A percentile compares a stretch with the other conserved stretches of the same genome.
phyloP scores from a whole-genome alignment of 2,329 filamentous ascomycete genomes.

The Aspergillus niger region DNA sequence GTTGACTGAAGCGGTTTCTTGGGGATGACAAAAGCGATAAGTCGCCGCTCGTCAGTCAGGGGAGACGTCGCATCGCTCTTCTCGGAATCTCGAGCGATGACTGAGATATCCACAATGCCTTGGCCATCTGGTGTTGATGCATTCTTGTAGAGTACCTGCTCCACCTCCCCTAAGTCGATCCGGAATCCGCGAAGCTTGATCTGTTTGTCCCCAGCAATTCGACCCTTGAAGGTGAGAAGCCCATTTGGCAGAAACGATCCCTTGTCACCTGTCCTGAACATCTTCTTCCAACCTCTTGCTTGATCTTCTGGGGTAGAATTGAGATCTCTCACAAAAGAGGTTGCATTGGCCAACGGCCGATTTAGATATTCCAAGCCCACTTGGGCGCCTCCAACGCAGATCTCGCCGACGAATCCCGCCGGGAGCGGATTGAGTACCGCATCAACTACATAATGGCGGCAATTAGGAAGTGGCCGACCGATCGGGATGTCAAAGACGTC shows the following conservation, averaged over 20 bases:
- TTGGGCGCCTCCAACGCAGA: background rate
- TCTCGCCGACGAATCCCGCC: background rate
- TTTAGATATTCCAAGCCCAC: background rate
- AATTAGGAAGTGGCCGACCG: background rate
- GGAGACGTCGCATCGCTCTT: background rate
- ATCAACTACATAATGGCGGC: background rate
- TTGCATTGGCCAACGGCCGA: background rate
- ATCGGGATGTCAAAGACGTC: background rate
- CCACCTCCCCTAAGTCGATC: background rate
- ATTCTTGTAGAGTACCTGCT: background rate
- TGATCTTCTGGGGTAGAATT: background rate
- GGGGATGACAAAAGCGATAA: background rate
- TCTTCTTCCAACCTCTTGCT: background rate
- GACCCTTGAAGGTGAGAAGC: background rate
- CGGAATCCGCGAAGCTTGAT: background rate
- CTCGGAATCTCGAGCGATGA: background rate
- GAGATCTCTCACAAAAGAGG: background rate
- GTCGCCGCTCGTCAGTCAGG: background rate
- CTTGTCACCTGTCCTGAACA: background rate
- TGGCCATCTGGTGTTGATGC: background rate
- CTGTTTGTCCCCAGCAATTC: background rate
- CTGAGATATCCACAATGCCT: background rate
- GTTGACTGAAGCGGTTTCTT: background rate
- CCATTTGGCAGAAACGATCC: background rate
- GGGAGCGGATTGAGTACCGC: background rate